These are phyloP conservation scores for Cercospora sesami DNA, from an alignment of 2,329 filamentous ascomycete species.

Conservation along the genomic window DNA sequence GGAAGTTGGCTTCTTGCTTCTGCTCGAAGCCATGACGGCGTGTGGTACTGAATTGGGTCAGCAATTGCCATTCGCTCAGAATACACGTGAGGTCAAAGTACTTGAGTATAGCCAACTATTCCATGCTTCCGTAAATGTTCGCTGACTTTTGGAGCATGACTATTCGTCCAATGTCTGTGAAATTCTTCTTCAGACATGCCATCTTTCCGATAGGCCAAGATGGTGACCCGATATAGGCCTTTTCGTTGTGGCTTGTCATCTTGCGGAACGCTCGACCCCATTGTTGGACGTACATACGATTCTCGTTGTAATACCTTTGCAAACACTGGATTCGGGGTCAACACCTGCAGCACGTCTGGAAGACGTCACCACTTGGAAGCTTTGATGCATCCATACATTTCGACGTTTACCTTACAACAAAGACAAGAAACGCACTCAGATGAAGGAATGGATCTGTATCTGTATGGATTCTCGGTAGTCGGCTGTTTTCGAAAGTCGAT, in stretches of 20 bases:
- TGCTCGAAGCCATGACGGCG: constrained; percentile 15
- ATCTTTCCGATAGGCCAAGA: constrained; percentile 18
- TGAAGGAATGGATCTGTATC: too few relatives aligned
- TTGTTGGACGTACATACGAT: background rate
- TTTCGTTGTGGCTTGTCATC: constrained; percentile 1
- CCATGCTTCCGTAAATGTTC: constrained; percentile 22
- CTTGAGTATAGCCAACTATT: constrained; percentile 23
- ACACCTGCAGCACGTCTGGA: background rate
- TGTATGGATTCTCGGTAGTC: too few relatives aligned
- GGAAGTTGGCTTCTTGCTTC: constrained; percentile 14
- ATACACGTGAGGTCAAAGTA: background rate
- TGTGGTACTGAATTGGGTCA: constrained; percentile 11
- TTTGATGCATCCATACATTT: background rate
- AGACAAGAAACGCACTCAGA: too few relatives aligned
- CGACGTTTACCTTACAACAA: too few relatives aligned
- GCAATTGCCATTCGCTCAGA: background rate
- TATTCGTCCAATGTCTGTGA: constrained; percentile 23
- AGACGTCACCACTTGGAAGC: constrained; percentile 11
- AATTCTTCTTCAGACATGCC: constrained; percentile 24
- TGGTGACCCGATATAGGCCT: constrained; percentile 20
- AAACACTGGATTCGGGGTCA: background rate
- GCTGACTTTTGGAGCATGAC: constrained; percentile 24
- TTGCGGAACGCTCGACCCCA: background rate
- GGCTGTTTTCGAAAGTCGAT: too few relatives aligned
- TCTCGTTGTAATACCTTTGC: background rate